These are phyloP conservation scores for Hyparrhenia diplandra DNA, from an alignment of 176 grass and related monocot genomes.

Conservation along the genomic window DNA sequence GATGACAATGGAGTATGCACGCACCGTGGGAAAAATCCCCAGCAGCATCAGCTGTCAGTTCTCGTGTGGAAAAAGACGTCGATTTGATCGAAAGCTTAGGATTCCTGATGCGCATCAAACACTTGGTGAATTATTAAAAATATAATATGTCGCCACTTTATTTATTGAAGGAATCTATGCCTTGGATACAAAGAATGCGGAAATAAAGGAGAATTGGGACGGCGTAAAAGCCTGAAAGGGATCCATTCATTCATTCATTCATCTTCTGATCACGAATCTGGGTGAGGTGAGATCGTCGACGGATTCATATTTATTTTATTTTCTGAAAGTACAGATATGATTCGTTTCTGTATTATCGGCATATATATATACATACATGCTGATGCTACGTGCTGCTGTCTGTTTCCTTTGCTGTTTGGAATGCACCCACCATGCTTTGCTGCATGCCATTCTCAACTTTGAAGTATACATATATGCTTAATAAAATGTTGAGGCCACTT, in stretches of 20 bases:
- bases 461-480: not conserved
- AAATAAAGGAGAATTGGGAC: slow-evolving; percentile 4
- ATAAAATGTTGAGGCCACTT: not conserved
- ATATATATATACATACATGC: not conserved
- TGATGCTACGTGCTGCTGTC: not conserved
- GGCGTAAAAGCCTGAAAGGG: slow-evolving; percentile 22
- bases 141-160: not conserved
- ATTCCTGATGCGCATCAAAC: not conserved
- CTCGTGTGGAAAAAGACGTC: not conserved
- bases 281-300: not conserved
- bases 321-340: not conserved
- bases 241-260: not conserved
- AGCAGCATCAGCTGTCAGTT: not conserved
- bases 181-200: slow-evolving; percentile 43
- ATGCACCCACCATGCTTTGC: not conserved
- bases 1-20: not conserved
- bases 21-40: not conserved
- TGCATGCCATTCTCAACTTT: not conserved
- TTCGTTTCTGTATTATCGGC: not conserved
- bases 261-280: slow-evolving; percentile 10
- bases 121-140: not conserved
- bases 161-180: slow-evolving; percentile 19
- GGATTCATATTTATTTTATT: not conserved
- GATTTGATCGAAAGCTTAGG: slow-evolving; percentile 42
- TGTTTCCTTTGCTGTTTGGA: not conserved